Base-by-base conservation (phyloP, 2,329 filamentous ascomycete species). In the Orbilia quercus region DNA sequence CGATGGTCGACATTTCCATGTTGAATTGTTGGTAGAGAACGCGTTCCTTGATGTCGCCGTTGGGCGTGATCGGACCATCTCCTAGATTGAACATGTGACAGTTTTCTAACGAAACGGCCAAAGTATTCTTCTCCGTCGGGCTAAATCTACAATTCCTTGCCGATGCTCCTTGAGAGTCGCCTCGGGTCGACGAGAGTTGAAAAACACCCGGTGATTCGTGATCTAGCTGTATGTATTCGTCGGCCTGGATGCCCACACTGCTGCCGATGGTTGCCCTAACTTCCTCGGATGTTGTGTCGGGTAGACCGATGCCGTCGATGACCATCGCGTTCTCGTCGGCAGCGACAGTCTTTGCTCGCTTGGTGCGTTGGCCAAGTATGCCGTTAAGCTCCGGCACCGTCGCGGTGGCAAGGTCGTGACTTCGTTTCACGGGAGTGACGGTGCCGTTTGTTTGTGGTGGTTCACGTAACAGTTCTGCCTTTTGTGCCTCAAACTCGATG, bases 271-370 rank as follows among this genome's bases (percentile, higher is more conserved):
- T 74, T 11, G 70, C 70, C 12, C 70, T 58, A 9, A 74, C 70
- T 23, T 74, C 70, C 44, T 74, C 70, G 3, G 70, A 74, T 40
- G 62, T 67, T 4, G 70, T 74, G 38, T 74, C 70, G 2, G 70
- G 70, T 59, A 74, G 22, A 1, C 70, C 44, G 36, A 69, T 74
- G 18, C 62, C 70, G 44, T 67, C 70, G 18, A 69, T 67, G n/a
- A 64, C 64, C 64, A 69, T 67, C 9, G 70, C 62, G 38, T 67
- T 67, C 48, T 74, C 70, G 16, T 63, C 57, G 22, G 53, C 44
- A 42, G 51, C 51, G n/a, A 57, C 57, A 20, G 63, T 69, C 44
- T 69, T 74, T 25, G 63, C 70, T 6, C 64, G 51, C 51, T 67
- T 67, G 45, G 62, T 20, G 36, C 70, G 70, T 47, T 74, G 69